Evolutionary conservation across 2,329 filamentous ascomycete species (phyloP).

Genomic region (Amauroascus verrucosus): DNA sequence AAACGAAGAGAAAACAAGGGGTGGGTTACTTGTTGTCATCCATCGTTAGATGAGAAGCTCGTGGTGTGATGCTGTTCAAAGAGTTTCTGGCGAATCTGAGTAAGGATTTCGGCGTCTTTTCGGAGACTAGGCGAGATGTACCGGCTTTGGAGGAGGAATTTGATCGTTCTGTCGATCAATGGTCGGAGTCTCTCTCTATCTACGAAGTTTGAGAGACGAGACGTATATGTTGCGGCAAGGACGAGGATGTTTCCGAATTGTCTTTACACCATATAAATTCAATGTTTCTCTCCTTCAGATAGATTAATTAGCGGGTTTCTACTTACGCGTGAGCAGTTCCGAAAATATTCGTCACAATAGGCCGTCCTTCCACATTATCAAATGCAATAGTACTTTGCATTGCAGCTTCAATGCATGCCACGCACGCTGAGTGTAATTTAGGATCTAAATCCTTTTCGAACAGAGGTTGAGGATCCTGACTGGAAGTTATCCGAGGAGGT

Average conservation of each 20-base stretch:
- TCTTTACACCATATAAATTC: conserved; percentile 37
- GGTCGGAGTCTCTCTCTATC: conserved; percentile 44
- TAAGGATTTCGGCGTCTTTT: conserved; percentile 64
- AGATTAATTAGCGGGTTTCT: not conserved
- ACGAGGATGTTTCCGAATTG: conserved; percentile 96
- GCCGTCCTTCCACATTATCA: conserved; percentile 51
- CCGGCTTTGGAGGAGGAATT: conserved; percentile 59
- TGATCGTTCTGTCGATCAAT: conserved; percentile 63
- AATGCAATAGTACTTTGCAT: conserved; percentile 81
- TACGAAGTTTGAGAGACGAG: conserved; percentile 53
- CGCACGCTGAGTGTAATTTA: conserved; percentile 46
- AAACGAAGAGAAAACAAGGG: not conserved
- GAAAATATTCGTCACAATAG: conserved; percentile 91
- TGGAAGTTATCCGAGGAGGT: conserved; percentile 19
- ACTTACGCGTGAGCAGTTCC: conserved; percentile 93
- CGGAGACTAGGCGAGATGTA: conserved; percentile 64
- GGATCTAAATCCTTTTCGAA: conserved; percentile 32
- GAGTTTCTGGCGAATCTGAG: conserved; percentile 39
- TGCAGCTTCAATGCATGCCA: conserved; percentile 59
- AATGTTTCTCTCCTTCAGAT: not conserved
- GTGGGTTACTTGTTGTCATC: not conserved
- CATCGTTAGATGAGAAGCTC: conserved; percentile 14
- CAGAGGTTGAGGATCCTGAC: conserved; percentile 16
- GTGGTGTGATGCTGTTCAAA: conserved; percentile 20
- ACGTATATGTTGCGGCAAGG: conserved; percentile 69